Base-by-base conservation (phyloP, 768 basidiomycete genomes). In the Suillus hirtellus region DNA sequence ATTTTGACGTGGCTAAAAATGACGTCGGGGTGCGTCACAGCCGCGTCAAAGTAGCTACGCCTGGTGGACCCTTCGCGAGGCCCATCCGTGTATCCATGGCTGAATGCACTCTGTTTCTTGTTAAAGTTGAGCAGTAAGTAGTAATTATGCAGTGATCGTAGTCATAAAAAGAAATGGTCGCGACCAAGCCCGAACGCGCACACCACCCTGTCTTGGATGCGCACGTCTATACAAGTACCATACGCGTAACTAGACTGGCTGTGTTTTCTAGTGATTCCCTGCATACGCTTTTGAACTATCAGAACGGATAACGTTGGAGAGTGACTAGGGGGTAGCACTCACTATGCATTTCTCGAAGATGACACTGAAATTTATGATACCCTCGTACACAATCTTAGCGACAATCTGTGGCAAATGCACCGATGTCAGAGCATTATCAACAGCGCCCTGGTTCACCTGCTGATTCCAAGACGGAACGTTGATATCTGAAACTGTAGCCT, bases 271-370 rank as follows among this genome's bases (percentile, higher is more conserved):
- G 24, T 15, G 4, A 4, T 8, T 4, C 31, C 1, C 8, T 52
- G 11, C 31, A 2, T 53, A 34, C 5, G 52, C 37, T 56, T 38
- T 56, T 14, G 5, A 24, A 53, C 1, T 4, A 24, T 37, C n/a
- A 56, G 37, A 9, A 56, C 37, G 15, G 15, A 40, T 21, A 17
- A 17, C n/a, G 21, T 17, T 9, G 9, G 12, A 24, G 21, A 38
- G 27, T 27, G 27, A 27, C 27, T 4, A 15, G 9, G 9, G 9
- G 14, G 8, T 40, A 42, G 42, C n/a, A 61, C 69, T 44, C 50
- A 72, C 71, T 53, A 72, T 60, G 65, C 69, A 70, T 2, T 68
- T 43, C 54, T 72, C 67, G n/a, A 72, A 70, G 24, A 60, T 17
- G 1, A 72, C 59, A 15, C 67, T 72, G 11, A 69, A 62, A 43